Conservation (phyloP, 257 asterid species). For the Capsicum chinense region DNA sequence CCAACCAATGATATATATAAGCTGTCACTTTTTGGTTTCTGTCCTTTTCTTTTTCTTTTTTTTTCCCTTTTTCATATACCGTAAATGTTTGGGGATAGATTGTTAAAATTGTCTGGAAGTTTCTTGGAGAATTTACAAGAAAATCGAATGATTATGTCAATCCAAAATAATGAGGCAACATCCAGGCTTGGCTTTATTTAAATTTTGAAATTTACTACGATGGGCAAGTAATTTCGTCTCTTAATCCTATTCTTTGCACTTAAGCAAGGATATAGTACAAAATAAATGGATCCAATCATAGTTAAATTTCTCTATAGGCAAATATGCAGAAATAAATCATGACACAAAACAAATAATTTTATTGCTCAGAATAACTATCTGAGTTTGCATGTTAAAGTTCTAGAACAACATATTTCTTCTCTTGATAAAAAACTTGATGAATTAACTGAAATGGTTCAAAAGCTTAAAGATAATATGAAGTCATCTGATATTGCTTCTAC, state of each 20-base stretch:
- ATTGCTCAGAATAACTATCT: too few species aligned
- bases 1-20: background rate
- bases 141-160: conserved; percentile 1
- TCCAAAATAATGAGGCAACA: background rate
- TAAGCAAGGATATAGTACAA: background rate
- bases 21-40: background rate
- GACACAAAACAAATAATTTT: too few species aligned
- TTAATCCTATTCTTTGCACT: background rate
- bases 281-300: background rate
- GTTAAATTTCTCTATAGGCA: too few species aligned
- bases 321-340: too few species aligned
- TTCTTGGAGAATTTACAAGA: background rate
- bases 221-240: background rate
- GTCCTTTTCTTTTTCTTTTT: background rate
- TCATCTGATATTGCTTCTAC: too few species aligned
- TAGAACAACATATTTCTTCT: too few species aligned
- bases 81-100: background rate
- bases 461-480: too few species aligned
- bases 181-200: background rate
- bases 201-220: background rate
- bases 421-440: too few species aligned
- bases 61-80: background rate
- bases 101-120: background rate
- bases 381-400: too few species aligned
- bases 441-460: too few species aligned